These are phyloP conservation scores for Fraxinus greggii DNA, from an alignment of 305 asterid species.

Conservation along the genomic window DNA sequence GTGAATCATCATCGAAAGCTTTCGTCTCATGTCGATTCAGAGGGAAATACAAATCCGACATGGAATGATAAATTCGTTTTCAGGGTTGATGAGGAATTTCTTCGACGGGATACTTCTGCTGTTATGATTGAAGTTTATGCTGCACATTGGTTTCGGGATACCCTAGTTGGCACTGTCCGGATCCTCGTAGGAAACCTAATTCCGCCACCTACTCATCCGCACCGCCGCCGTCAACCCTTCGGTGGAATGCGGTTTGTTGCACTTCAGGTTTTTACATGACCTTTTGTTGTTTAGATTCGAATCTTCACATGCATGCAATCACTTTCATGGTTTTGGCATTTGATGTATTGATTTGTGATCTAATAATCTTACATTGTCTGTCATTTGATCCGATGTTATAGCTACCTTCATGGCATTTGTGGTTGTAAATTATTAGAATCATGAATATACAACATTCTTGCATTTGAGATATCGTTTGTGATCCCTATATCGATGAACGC, in stretches of 20 bases:
- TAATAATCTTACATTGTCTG: background rate
- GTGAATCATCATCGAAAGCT: constrained; percentile 58
- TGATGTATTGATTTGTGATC: background rate
- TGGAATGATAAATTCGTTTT: constrained; percentile 94
- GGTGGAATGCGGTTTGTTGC: constrained; percentile 9
- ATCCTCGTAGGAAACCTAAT: constrained; percentile 77
- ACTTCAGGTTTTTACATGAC: background rate
- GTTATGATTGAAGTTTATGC: constrained; percentile 70
- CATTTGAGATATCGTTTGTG: background rate
- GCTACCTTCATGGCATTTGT: background rate
- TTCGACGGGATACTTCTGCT: constrained; percentile 63
- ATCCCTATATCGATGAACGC: background rate
- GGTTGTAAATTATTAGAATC: background rate
- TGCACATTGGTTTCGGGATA: constrained; percentile 61
- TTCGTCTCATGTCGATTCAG: constrained; percentile 51
- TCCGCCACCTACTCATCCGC: constrained; percentile 42
- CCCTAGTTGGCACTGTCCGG: constrained; percentile 66
- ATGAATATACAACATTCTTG: background rate
- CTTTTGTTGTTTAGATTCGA: background rate
- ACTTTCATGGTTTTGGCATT: background rate
- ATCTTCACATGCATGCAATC: background rate
- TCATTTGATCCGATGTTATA: background rate
- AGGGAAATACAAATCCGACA: constrained; percentile 67
- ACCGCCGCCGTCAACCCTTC: constrained; percentile 8
- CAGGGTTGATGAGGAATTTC: constrained; percentile 81